These are phyloP conservation scores for Populus ilicifolia DNA, from an alignment of 345 rosid species.

Conservation along the genomic window DNA sequence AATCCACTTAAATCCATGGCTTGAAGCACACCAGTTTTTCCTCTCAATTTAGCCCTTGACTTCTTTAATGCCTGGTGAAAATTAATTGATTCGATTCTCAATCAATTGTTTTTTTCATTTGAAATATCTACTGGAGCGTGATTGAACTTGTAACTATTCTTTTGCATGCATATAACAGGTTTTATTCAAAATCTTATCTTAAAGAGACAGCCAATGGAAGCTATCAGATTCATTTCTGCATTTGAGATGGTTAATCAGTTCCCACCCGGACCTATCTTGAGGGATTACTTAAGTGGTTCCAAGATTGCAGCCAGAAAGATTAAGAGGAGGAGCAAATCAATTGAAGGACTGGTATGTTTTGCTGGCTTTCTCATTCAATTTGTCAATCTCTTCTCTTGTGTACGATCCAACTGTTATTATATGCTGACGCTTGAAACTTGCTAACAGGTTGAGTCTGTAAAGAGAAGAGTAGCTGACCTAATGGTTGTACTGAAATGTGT, in stretches of 20 bases:
- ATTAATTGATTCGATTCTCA: neutral
- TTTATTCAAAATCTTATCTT: neutral
- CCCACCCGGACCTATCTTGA: neutral
- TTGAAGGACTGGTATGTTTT: conserved; percentile 23
- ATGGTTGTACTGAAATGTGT: conserved; percentile 23
- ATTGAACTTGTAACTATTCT: neutral
- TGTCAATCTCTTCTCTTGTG: neutral
- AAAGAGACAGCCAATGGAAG: neutral
- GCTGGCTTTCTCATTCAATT: neutral
- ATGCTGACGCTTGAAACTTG: neutral
- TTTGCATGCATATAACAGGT: neutral
- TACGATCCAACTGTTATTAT: neutral
- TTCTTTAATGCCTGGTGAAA: too few relatives aligned
- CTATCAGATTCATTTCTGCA: neutral
- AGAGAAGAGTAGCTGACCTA: conserved; percentile 14
- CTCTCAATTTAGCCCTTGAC: too few relatives aligned
- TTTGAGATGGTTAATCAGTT: neutral
- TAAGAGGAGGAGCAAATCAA: neutral
- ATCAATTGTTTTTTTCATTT: neutral
- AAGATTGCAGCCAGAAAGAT: neutral
- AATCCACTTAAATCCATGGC: too few relatives aligned
- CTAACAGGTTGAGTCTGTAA: conserved; percentile 22
- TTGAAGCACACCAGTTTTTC: too few relatives aligned
- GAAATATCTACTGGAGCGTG: neutral
- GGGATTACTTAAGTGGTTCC: neutral